phyloP scores from a whole-genome alignment of 2,329 filamentous ascomycete species.

The Sordariomycetes sp. region DNA sequence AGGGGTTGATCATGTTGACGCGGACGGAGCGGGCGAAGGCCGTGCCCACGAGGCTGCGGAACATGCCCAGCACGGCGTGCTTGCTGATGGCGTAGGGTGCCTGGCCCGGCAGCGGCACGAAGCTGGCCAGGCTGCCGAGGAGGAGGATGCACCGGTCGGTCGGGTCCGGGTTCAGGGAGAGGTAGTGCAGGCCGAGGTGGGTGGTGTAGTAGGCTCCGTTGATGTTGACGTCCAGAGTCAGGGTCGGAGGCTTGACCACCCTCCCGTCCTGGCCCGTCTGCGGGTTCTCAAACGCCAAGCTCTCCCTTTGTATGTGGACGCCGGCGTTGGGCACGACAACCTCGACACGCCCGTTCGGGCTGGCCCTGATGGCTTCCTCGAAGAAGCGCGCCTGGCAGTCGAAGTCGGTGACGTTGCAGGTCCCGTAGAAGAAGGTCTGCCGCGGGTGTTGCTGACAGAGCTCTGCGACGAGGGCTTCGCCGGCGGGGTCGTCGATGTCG shows the following conservation, averaged over 20 bases:
- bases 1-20: conserved; percentile 58
- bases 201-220: conserved; percentile 56
- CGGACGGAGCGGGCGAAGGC: conserved; percentile 39
- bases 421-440: conserved; percentile 42
- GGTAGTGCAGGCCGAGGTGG: conserved; percentile 48
- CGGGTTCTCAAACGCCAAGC: conserved; percentile 36
- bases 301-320: conserved; percentile 29
- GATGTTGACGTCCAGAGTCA: conserved; percentile 52
- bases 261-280: conserved; percentile 29
- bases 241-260: conserved; percentile 35
- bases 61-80: conserved; percentile 57
- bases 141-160: conserved; percentile 52
- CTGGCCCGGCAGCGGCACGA: conserved; percentile 32
- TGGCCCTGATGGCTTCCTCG: conserved; percentile 43
- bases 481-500: conserved; percentile 47
- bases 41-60: conserved; percentile 45
- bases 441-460: conserved; percentile 30
- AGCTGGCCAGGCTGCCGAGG: conserved; percentile 51
- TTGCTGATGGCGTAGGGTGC: conserved; percentile 53
- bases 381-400: conserved; percentile 55
- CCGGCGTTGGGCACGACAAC: conserved; percentile 60
- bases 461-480: conserved; percentile 43
- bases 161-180: conserved; percentile 11
- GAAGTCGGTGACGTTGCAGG: conserved; percentile 59
- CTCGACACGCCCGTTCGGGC: conserved; percentile 47